phyloP scores from a whole-genome alignment of 1,284 basidiomycete genomes.

The Ceratobasidium sp. region DNA sequence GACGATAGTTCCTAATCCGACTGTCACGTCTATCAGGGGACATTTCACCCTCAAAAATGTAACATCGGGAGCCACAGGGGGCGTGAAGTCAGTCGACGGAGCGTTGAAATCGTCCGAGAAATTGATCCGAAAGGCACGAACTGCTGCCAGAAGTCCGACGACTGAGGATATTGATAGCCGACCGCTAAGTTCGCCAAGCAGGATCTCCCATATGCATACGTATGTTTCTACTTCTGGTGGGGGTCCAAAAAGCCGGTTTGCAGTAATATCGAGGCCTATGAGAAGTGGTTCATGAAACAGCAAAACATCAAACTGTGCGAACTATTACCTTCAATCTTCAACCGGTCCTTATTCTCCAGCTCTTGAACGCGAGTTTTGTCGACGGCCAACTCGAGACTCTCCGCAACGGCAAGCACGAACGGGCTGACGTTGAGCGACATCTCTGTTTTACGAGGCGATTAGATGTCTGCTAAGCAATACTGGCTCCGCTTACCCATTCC shows the following conservation, averaged over 20 bases:
- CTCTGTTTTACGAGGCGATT: constrained; percentile 56
- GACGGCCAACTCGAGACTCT: constrained; percentile 53
- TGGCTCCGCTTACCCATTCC: constrained; percentile 73
- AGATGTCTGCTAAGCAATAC: neutral
- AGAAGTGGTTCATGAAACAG: constrained; percentile 60
- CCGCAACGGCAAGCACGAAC: constrained; percentile 60
- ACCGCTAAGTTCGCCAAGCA: constrained; percentile 66
- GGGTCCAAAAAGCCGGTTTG: constrained; percentile 86
- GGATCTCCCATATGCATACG: constrained; percentile 88
- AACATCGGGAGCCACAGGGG: constrained; percentile 76
- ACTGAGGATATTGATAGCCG: constrained; percentile 64
- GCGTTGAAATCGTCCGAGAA: constrained; percentile 80
- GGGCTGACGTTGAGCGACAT: constrained; percentile 76
- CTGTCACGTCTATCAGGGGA: constrained; percentile 60
- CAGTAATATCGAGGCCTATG: constrained; percentile 76
- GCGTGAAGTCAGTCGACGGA: constrained; percentile 72
- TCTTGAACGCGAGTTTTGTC: constrained; percentile 15
- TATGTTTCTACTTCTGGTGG: constrained; percentile 84
- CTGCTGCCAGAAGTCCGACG: constrained; percentile 59
- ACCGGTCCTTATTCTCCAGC: constrained; percentile 39
- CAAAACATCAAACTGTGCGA: neutral
- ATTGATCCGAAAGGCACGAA: constrained; percentile 68
- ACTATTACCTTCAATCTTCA: constrained; percentile 39
- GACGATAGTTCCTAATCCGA: constrained; percentile 22
- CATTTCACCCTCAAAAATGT: constrained; percentile 73